Conservation (phyloP, 139 green algal species). For the Coccomyxa sp. region DNA sequence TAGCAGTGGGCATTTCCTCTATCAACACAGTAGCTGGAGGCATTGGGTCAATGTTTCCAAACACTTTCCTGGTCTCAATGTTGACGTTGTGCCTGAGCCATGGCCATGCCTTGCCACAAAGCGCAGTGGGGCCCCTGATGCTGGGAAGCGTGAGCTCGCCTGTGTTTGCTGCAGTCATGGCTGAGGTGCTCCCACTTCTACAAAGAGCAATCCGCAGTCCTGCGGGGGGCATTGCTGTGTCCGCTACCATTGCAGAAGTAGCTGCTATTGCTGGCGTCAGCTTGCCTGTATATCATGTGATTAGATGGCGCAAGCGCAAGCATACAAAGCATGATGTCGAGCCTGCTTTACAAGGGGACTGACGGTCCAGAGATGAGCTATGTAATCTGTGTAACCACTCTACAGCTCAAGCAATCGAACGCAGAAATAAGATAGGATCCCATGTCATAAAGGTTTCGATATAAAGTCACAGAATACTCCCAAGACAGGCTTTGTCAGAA, state of each 20-base stretch:
- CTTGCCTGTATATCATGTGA: not conserved
- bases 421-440: no score
- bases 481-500: no score
- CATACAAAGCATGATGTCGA: not conserved
- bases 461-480: no score
- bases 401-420: no score
- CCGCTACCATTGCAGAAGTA: not conserved
- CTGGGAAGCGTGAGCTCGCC: not conserved
- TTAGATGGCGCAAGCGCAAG: slow-evolving; percentile 1
- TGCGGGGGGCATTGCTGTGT: slow-evolving; percentile 1
- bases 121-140: not conserved
- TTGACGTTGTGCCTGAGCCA: slow-evolving; percentile 1
- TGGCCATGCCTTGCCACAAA: not conserved
- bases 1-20: not conserved
- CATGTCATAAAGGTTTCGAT: no score
- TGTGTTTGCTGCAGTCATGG: not conserved
- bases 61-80: slow-evolving; percentile 4
- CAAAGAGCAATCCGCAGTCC: not conserved
- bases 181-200: not conserved
- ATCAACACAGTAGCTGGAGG: slow-evolving; percentile 1
- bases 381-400: no score
- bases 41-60: not conserved
- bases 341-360: no score
- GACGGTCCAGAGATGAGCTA: no score
- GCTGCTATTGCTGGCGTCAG: not conserved